Evolutionary conservation across 163 green algal species (phyloP).

Genomic region (Trebouxiophyceae sp.): DNA sequence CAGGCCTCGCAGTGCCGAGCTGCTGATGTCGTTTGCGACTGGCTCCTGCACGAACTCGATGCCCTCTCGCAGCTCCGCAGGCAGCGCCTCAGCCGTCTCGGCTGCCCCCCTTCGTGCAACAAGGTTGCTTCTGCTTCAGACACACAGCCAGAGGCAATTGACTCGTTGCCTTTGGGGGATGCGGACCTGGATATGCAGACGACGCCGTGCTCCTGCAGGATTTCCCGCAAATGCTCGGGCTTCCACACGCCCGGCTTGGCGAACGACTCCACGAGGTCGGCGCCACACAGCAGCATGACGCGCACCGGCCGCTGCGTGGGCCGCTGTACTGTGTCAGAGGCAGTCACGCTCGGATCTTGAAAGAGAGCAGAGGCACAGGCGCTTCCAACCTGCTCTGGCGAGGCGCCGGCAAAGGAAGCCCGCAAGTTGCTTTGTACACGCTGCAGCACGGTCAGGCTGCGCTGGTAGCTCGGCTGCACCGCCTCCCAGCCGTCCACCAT

Average conservation of each 20-base stretch:
- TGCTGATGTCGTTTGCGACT: too few relatives aligned
- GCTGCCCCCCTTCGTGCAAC: too few relatives aligned
- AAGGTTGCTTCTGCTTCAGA: too few relatives aligned
- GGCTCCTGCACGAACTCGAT: too few relatives aligned
- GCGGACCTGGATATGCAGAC: constrained; percentile 56
- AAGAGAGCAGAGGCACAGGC: background rate
- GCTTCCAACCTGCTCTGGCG: too few relatives aligned
- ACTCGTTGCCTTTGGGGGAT: too few relatives aligned
- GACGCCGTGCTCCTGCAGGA: constrained; percentile 58
- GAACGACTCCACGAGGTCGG: constrained; percentile 82
- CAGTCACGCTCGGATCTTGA: background rate
- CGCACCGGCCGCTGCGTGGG: background rate
- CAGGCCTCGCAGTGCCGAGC: too few relatives aligned
- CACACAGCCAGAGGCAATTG: too few relatives aligned
- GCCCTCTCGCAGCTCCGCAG: too few relatives aligned
- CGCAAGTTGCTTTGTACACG: constrained; percentile 22
- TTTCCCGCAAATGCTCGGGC: constrained; percentile 36
- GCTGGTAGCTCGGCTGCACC: constrained; percentile 58
- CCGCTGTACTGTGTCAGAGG: too few relatives aligned
- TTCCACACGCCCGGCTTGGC: constrained; percentile 68
- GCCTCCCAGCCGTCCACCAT: constrained; percentile 92
- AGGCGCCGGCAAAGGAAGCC: background rate
- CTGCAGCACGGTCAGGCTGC: constrained; percentile 71
- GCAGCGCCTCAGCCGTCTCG: too few relatives aligned
- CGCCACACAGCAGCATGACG: constrained; percentile 82